These are phyloP conservation scores for Mycosarcoma mackinlayi DNA, from an alignment of 1,284 basidiomycete species.

Conservation along the genomic window DNA sequence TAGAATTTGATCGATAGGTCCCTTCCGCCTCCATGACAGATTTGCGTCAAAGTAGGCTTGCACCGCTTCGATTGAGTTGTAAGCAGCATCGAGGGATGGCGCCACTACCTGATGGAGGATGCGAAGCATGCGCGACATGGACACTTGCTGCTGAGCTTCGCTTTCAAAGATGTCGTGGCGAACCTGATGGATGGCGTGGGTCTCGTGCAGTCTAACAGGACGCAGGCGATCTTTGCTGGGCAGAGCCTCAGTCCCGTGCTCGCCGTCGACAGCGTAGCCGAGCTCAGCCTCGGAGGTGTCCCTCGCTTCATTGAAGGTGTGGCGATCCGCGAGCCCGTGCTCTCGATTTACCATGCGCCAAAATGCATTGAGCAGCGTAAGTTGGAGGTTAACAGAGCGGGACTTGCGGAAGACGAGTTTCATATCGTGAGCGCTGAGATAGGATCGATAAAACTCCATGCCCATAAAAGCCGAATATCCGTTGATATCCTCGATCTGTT, in stretches of 20 bases:
- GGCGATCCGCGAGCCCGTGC: constrained; percentile 23
- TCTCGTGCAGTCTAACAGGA: constrained; percentile 68
- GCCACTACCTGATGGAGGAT: constrained; percentile 70
- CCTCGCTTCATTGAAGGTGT: constrained; percentile 18
- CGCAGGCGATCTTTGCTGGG: constrained; percentile 45
- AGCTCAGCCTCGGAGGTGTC: constrained; percentile 14
- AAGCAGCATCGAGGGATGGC: constrained; percentile 68
- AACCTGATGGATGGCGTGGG: constrained; percentile 56
- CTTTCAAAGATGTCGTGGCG: constrained; percentile 68
- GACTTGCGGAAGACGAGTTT: constrained; percentile 33
- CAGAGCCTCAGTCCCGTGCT: constrained; percentile 63
- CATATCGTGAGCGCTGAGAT: constrained; percentile 69
- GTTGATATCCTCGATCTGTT: constrained; percentile 28
- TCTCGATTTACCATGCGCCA: constrained; percentile 36
- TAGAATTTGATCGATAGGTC: constrained; percentile 54
- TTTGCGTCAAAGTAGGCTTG: constrained; percentile 50
- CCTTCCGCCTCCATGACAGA: constrained; percentile 62
- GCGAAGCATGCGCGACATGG: constrained; percentile 72
- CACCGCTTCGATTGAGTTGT: constrained; percentile 67
- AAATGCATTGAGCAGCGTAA: constrained; percentile 37
- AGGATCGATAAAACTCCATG: constrained; percentile 70
- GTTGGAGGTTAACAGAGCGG: constrained; percentile 30
- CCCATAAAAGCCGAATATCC: constrained; percentile 42
- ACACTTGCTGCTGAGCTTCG: constrained; percentile 70
- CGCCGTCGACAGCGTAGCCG: constrained; percentile 37